phyloP scores from a whole-genome alignment of 1,139 yeast genomes.

The Candida tropicalis region DNA sequence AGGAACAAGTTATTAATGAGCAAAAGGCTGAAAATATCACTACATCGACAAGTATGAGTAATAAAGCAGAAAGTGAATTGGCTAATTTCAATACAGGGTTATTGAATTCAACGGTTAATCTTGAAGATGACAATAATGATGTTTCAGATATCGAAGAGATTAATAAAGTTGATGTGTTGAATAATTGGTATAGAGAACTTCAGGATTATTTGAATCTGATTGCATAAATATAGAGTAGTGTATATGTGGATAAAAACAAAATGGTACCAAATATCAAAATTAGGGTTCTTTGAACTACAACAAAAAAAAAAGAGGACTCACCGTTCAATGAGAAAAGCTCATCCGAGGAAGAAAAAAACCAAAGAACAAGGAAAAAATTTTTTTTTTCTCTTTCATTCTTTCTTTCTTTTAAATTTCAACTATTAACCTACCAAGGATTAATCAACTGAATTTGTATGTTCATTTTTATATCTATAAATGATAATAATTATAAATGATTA shows the following conservation, averaged over 20 bases:
- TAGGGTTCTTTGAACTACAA: no score
- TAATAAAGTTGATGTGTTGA: conserved; percentile 6
- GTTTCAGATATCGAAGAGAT: conserved; percentile 8
- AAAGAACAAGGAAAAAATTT: neutral
- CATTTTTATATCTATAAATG: no score
- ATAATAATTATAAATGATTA: conserved; percentile 7
- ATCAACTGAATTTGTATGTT: no score
- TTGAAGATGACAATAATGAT: conserved; percentile 8
- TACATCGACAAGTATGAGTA: neutral
- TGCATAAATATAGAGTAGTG: neutral
- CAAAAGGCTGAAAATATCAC: conserved; percentile 31
- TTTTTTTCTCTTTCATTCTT: neutral
- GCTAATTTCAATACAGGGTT: conserved; percentile 17
- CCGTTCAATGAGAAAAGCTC: no score
- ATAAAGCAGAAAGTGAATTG: conserved; percentile 11
- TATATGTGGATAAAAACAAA: neutral
- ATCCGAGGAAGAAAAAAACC: no score
- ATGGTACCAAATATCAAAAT: no score
- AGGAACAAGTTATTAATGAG: conserved; percentile 41
- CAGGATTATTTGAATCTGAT: conserved; percentile 1
- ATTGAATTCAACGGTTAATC: conserved; percentile 13
- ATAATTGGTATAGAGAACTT: conserved; percentile 4
- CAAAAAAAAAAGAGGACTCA: no score
- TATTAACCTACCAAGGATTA: no score
- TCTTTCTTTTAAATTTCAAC: neutral